Evolutionary conservation across 139 green algal species (phyloP).

Genomic region (Coccomyxa sp.): DNA sequence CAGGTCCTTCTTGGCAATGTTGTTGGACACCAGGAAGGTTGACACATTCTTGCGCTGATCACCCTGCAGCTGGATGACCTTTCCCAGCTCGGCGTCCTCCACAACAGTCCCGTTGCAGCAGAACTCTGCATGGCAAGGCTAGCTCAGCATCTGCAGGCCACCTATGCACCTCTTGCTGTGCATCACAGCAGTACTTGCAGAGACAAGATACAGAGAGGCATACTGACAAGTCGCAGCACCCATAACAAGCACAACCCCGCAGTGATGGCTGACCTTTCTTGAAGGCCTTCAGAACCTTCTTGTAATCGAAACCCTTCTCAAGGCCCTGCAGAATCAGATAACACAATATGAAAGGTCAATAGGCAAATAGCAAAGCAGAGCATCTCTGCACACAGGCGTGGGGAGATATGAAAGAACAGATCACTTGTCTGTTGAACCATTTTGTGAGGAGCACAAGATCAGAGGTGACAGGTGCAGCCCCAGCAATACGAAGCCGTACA

Average conservation of each 20-base stretch:
- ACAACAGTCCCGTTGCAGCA: slow-evolving; percentile 99
- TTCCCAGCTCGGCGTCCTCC: slow-evolving; percentile 91
- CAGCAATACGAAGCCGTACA: no score
- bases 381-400: no score
- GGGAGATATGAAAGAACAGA: no score
- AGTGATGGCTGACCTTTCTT: slow-evolving; percentile 81
- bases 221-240: not conserved
- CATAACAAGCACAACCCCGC: not conserved
- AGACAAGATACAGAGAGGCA: not conserved
- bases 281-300: slow-evolving; percentile 98
- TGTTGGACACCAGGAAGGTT: slow-evolving; percentile 84
- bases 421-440: no score
- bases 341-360: not conserved
- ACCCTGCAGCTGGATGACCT: slow-evolving; percentile 98
- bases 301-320: slow-evolving; percentile 91
- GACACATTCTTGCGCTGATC: slow-evolving; percentile 99
- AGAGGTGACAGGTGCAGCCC: not conserved
- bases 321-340: slow-evolving; percentile 62
- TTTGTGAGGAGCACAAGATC: not conserved
- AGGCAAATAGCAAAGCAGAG: not conserved
- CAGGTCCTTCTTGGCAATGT: slow-evolving; percentile 96
- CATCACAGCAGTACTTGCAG: not conserved
- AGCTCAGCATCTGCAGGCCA: no score
- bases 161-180: not conserved
- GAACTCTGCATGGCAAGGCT: slow-evolving; percentile 68